Percentiles rank a stretch among this genome's conserved stretches.
These are phyloP conservation scores for Pittosporum tobira DNA, from an alignment of 129 eudicot species.

Conservation along the genomic window DNA sequence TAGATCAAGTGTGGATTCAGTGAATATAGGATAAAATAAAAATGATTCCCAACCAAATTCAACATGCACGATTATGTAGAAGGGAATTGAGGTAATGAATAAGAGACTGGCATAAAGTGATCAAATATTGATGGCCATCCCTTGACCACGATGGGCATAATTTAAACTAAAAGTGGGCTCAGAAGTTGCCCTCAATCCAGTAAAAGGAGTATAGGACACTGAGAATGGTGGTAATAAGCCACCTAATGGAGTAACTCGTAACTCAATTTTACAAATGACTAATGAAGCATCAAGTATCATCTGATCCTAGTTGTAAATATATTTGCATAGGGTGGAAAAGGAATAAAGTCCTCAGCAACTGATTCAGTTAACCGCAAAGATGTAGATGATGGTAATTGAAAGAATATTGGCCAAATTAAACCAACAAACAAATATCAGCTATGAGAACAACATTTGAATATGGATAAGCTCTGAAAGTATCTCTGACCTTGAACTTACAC, in stretches of 20 bases:
- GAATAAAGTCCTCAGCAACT: not conserved
- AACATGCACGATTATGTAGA: not conserved
- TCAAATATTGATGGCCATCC: no score
- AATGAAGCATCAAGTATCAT: not conserved
- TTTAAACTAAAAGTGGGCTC: no score
- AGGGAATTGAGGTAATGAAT: no score
- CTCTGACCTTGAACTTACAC: constrained; percentile 52
- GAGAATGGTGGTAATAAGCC: not conserved
- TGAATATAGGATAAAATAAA: no score
- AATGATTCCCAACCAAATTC: not conserved
- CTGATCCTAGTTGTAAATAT: not conserved
- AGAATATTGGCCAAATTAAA: not conserved
- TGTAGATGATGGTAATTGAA: no score
- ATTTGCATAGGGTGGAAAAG: not conserved
- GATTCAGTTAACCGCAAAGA: not conserved
- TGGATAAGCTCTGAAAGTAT: not conserved
- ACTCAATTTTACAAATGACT: no score
- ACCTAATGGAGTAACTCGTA: not conserved
- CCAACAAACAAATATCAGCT: constrained; percentile 4
- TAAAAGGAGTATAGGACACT: not conserved
- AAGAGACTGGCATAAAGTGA: no score
- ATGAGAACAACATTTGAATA: not conserved
- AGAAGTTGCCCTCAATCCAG: not conserved
- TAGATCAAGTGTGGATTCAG: not conserved
- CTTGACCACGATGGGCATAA: no score